These are phyloP conservation scores for Peronospora farinosa DNA, from an alignment of 352 stramenopile genomes.

Conservation along the genomic window DNA sequence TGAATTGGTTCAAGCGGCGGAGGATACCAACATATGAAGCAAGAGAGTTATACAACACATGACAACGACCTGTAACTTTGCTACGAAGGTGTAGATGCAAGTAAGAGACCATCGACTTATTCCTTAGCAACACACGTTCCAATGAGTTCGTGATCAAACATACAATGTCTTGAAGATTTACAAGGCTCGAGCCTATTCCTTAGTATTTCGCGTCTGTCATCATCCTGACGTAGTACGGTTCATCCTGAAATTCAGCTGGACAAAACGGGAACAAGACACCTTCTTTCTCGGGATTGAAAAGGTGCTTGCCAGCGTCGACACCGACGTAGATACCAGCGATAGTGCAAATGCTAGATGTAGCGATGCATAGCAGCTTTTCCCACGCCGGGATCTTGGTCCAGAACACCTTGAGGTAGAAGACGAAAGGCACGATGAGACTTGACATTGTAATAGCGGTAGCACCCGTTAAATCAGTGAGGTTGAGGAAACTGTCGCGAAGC, in stretches of 20 bases:
- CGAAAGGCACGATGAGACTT: slow-evolving; percentile 39
- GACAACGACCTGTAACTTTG: too few species aligned
- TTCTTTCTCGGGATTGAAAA: slow-evolving; percentile 20
- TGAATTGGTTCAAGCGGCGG: too few species aligned
- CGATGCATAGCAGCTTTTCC: slow-evolving; percentile 34
- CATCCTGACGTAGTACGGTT: slow-evolving; percentile 50
- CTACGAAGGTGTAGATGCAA: too few species aligned
- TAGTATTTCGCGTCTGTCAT: slow-evolving; percentile 1
- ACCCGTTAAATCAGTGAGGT: slow-evolving; percentile 45
- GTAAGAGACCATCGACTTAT: too few species aligned
- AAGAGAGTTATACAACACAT: too few species aligned
- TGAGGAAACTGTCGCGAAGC: slow-evolving; percentile 39
- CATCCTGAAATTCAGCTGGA: slow-evolving; percentile 33
- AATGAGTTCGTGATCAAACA: background rate
- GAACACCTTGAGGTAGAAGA: slow-evolving; percentile 49
- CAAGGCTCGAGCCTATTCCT: too few species aligned
- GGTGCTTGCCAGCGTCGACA: slow-evolving; percentile 29
- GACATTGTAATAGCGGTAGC: slow-evolving; percentile 37
- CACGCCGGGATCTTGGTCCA: slow-evolving; percentile 36
- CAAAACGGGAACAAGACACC: slow-evolving; percentile 50
- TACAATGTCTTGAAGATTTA: background rate
- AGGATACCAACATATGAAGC: too few species aligned
- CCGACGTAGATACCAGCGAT: slow-evolving; percentile 35
- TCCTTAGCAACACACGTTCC: background rate
- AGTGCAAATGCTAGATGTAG: slow-evolving; percentile 25